Evolutionary conservation across 2,329 filamentous ascomycete genomes (phyloP), one percentile per base, ranked within the genome.

Genomic region (Escovopsis sp.): DNA sequence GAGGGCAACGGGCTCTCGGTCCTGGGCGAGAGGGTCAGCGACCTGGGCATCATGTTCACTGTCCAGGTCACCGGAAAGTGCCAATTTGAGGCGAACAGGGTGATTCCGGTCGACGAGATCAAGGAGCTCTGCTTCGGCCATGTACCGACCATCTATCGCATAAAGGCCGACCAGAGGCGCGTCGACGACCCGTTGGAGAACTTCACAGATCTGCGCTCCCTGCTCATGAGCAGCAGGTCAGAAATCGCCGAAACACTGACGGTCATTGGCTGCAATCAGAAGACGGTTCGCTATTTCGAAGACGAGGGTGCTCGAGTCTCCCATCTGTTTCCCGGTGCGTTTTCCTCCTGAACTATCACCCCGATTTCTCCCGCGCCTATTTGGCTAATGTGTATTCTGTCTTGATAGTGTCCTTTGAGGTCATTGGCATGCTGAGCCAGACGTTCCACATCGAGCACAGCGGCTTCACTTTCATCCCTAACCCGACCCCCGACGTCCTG

Each of bases 101-200:
- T 75, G 4, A 69, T 77, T 12, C 73, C 73, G 0, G 64, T 63
- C 6, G 64, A 73, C 34, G 63, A 67, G 41, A 59, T 73, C 40
- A 77, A 77, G 53, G 65, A 72, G 45, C 55, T 76, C 5, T 70
- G 68, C 36, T 77, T 75, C 51, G 73, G 73, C 18, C 64, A 64
- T 12, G 70, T 73, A 4, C 67, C 70, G 0, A 77, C 73, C 12
- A 68, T 77, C 4, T 77, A 72, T 47, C 58, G 60, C 6, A 54
- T 58, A 9, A 56, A 53, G 1, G 49, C 58, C 6, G 67, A 70
- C 33, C 52, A 52, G 8, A 57, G 68, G 44, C 54, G 66, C 12
- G 51, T 68, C 18, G 49, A 52, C 4, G 53, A 64, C 23, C 57
- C 58, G 11, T 58, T 55, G 40, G 65, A 68, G 19, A 65, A 68